Evolutionary conservation across 2,329 filamentous ascomycete species (phyloP).

Genomic region (Scedosporium dehoogii): DNA sequence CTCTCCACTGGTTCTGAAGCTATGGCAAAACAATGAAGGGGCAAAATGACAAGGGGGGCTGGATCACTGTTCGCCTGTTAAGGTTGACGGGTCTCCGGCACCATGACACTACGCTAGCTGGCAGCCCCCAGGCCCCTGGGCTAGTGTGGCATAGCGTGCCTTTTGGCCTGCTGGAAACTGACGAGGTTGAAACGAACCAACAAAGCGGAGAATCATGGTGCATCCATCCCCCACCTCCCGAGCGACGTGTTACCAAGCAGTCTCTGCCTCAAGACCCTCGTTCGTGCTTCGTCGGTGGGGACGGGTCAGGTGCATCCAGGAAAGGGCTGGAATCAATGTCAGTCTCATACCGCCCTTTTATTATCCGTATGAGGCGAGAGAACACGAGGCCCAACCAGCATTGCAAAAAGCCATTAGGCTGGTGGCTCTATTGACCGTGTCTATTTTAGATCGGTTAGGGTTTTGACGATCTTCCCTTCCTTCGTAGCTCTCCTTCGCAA

Average conservation of each 20-base stretch:
- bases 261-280: neutral
- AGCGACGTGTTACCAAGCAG: neutral
- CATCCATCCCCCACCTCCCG: neutral
- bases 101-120: neutral
- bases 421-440: too few relatives aligned
- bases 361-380: too few relatives aligned
- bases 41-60: neutral
- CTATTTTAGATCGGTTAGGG: too few relatives aligned
- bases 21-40: neutral
- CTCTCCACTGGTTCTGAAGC: neutral
- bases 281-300: neutral
- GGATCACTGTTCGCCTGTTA: neutral
- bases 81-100: neutral
- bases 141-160: neutral
- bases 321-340: too few relatives aligned
- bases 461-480: too few relatives aligned
- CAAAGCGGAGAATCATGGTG: neutral
- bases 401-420: too few relatives aligned
- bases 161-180: neutral
- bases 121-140: neutral
- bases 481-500: too few relatives aligned
- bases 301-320: too few relatives aligned
- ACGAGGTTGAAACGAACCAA: neutral
- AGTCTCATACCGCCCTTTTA: too few relatives aligned
- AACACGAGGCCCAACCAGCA: too few relatives aligned